Conservation (phyloP, 257 asterid genomes). For the Avicennia marina region DNA sequence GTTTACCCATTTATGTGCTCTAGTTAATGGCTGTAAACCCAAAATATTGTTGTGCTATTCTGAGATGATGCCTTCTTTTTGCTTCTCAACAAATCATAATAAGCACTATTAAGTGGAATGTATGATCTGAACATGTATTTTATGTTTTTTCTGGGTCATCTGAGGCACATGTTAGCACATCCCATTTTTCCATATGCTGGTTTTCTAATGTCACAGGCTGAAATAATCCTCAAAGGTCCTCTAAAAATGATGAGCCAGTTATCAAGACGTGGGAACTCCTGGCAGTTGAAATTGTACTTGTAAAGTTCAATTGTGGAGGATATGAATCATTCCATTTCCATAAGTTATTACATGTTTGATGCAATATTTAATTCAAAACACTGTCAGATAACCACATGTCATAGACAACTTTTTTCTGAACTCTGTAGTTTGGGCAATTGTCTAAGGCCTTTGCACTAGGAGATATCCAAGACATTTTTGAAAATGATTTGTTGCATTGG, state of each 20-base stretch:
- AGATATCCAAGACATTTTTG: no score
- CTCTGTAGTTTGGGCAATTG: no score
- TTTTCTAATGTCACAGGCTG: neutral
- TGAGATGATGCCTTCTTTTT: slow-evolving; percentile 11
- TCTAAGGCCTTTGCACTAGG: no score
- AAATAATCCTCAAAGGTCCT: neutral
- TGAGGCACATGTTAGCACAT: neutral
- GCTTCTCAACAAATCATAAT: slow-evolving; percentile 4
- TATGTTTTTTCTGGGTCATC: neutral
- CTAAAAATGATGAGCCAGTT: neutral
- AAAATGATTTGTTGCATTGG: no score
- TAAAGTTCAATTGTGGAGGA: neutral
- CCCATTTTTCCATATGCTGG: neutral
- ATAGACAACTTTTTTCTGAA: no score
- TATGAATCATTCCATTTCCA: neutral
- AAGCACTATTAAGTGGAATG: slow-evolving; percentile 4
- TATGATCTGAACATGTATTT: neutral
- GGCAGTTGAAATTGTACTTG: neutral
- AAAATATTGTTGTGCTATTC: slow-evolving; percentile 5
- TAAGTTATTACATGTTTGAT: no score
- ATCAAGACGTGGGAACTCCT: neutral
- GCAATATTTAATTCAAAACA: no score
- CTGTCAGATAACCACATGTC: no score
- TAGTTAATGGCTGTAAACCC: slow-evolving; percentile 16
- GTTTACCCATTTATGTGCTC: slow-evolving; percentile 5